Evolutionary conservation across 129 eudicot species (phyloP).

Genomic region (Flaveria sonorensis): DNA sequence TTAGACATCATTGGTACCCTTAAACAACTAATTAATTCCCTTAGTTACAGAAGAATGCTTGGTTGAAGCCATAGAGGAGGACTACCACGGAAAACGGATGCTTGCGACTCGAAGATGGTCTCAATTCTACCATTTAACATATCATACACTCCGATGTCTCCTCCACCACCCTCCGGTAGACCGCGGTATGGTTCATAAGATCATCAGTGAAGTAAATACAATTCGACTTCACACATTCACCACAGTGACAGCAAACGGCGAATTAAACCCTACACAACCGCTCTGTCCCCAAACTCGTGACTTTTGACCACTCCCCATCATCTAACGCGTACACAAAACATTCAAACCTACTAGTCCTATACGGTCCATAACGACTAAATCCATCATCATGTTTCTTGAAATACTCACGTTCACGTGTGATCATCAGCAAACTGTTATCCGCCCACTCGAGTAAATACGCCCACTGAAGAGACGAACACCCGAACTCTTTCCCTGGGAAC

Average conservation of each 20-base stretch:
- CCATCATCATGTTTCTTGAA: constrained; percentile 23
- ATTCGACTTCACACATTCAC: constrained; percentile 6
- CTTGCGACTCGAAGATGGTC: constrained; percentile 10
- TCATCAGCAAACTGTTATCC: constrained; percentile 26
- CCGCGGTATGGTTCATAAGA: constrained; percentile 31
- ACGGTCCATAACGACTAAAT: constrained; percentile 26
- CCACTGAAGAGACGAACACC: neutral
- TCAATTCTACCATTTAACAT: constrained; percentile 24
- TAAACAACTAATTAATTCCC: neutral
- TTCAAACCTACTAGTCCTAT: constrained; percentile 24
- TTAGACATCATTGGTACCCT: neutral
- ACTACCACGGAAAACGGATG: constrained; percentile 14
- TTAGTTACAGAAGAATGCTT: neutral
- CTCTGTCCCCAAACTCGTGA: constrained; percentile 23
- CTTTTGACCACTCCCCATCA: constrained; percentile 26
- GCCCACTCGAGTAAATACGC: constrained; percentile 34
- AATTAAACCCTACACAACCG: constrained; percentile 35
- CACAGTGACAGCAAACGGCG: constrained; percentile 19
- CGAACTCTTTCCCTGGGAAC: constrained; percentile 19
- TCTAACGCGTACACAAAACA: constrained; percentile 25
- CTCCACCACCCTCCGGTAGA: constrained; percentile 31
- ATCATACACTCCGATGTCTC: constrained; percentile 34
- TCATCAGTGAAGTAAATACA: constrained; percentile 36
- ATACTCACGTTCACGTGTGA: constrained; percentile 28
- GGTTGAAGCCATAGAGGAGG: constrained; percentile 38